phyloP scores from a whole-genome alignment of 2,329 filamentous ascomycete genomes.

The Fusarium mangiferae region DNA sequence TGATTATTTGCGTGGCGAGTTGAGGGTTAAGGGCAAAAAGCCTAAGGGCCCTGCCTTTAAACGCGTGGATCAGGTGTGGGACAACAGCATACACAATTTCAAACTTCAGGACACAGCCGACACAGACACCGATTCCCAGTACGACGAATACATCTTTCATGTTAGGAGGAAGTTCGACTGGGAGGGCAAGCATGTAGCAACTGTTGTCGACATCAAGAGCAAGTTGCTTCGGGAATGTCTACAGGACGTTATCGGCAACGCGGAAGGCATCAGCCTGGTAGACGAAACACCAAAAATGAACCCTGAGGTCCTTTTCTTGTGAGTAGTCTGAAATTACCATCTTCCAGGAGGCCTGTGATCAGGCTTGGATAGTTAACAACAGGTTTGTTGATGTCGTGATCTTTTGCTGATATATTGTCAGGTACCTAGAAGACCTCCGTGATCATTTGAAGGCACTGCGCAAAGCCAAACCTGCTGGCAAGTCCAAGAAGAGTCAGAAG shows the following conservation, averaged over 20 bases:
- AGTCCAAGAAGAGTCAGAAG: slow-evolving; percentile 66
- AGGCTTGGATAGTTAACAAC: background rate
- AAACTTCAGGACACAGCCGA: slow-evolving; percentile 66
- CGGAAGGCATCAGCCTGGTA: slow-evolving; percentile 74
- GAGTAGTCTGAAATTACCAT: slow-evolving; percentile 34
- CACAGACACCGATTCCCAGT: slow-evolving; percentile 60
- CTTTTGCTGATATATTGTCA: slow-evolving; percentile 34
- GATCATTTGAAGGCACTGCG: slow-evolving; percentile 72
- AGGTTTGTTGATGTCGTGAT: background rate
- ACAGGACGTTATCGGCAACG: slow-evolving; percentile 51
- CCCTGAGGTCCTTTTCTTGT: slow-evolving; percentile 76
- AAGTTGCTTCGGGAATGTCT: slow-evolving; percentile 76
- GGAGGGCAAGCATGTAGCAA: slow-evolving; percentile 80
- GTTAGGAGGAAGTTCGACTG: slow-evolving; percentile 85
- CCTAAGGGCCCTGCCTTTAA: slow-evolving; percentile 54
- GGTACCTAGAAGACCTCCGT: slow-evolving; percentile 83
- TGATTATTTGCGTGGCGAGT: slow-evolving; percentile 17
- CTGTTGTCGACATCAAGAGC: slow-evolving; percentile 86
- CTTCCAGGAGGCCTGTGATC: background rate
- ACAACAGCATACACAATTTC: slow-evolving; percentile 60
- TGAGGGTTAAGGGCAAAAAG: slow-evolving; percentile 36
- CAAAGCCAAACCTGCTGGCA: slow-evolving; percentile 59
- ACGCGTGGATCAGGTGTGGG: slow-evolving; percentile 66
- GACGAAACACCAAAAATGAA: slow-evolving; percentile 81
- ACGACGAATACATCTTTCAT: slow-evolving; percentile 84